Percentiles rank a stretch among this genome's conserved stretches.
Evolutionary conservation across 148 eudicot species (phyloP).

Genomic region (Vaccinium darrowii): DNA sequence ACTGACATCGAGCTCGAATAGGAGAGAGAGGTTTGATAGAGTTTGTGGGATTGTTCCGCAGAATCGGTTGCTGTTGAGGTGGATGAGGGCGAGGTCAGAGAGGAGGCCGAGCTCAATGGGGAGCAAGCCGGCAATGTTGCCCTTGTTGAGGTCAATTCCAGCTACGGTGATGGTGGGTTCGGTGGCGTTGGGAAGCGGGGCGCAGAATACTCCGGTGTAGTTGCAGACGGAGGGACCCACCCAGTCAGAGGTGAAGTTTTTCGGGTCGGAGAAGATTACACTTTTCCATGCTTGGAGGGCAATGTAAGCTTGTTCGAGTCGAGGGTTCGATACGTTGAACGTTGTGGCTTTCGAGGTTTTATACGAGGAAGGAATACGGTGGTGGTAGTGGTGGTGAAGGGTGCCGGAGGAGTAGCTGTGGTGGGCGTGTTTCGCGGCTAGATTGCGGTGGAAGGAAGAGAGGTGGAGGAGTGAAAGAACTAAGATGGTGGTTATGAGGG

Average conservation of each 20-base stretch:
- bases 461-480: conserved; percentile 20
- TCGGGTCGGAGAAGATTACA: conserved; percentile 63
- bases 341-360: background rate
- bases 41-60: conserved; percentile 57
- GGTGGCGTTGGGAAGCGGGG: conserved; percentile 32
- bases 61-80: conserved; percentile 65
- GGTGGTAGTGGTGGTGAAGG: conserved; percentile 27
- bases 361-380: conserved; percentile 15
- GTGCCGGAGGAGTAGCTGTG: conserved; percentile 17
- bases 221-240: conserved; percentile 56
- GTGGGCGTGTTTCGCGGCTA: conserved; percentile 35
- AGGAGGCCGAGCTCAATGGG: conserved; percentile 61
- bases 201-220: conserved; percentile 63
- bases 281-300: conserved; percentile 75
- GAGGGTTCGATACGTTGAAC: conserved; percentile 20
- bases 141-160: conserved; percentile 61
- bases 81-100: conserved; percentile 54
- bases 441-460: conserved; percentile 19
- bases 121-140: conserved; percentile 61
- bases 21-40: conserved; percentile 41
- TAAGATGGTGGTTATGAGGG: conserved; percentile 17
- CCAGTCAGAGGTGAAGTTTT: conserved; percentile 66
- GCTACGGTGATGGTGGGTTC: conserved; percentile 36
- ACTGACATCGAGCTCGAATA: conserved; percentile 63
- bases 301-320: conserved; percentile 53